Evolutionary conservation across 805 yeast species (phyloP), one percentile per base, ranked within the genome.

Genomic region (baker's yeast (Saccharomyces cerevisiae)): DNA sequence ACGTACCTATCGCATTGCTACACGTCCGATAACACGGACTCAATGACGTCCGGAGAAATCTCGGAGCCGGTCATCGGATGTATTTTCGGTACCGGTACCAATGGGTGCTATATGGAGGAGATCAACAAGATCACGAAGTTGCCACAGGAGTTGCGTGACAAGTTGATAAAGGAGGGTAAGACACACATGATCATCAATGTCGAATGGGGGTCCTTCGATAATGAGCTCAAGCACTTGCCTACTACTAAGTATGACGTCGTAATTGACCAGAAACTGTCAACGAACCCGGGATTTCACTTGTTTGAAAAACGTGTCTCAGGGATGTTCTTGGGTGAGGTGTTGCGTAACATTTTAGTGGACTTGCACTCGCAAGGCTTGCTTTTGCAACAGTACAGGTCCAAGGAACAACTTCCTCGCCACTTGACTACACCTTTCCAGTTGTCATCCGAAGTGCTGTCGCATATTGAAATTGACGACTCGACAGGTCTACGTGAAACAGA

Each of bases 151-250:
- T 54, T 70, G 17, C 69, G 71, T 47, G 70, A 66, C 17, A 68
- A 67, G 22, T 70, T 78, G 60, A 51, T 63, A 26, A 70, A 64
- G 48, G 66, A 72, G 51, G 83, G 82, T 43, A 76, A 78, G 53
- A 75, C 78, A 2, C 82, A 83, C 57, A 91, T 91, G 97, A 85
- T 89, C 57, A 79, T 91, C 63, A 91, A 91, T 74, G 91, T 97
- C 51, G 99, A 94, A 72, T 94, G 98, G 97, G 98, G 98, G 59
- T 89, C 97, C 49, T 92, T 91, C 64, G 98, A 92, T 73, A 92
- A 92, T 67, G 84, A 81, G 30, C 76, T 91, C 57, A 77, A 81
- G 61, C 75, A 82, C 49, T 76, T 92, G 58, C 98, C 97, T 54
- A 79, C 75, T 51, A 87, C 96, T 3, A 80, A 82, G 55, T 91